Conservation (phyloP, 768 basidiomycete genomes). For the Xerocomus brunneocitrinus region DNA sequence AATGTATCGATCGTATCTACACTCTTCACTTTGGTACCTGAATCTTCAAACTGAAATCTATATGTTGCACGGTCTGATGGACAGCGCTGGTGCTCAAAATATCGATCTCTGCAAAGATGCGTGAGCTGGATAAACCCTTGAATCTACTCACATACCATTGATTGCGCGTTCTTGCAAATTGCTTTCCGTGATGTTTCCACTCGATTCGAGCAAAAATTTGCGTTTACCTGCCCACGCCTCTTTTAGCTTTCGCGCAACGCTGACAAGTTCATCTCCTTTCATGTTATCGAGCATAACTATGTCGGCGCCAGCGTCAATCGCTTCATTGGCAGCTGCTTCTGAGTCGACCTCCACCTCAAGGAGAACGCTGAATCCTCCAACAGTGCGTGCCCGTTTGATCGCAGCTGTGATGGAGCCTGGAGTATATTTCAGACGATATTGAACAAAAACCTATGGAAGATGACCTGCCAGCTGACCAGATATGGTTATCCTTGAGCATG, state of each 20-base stretch:
- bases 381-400: constrained; percentile 76
- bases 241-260: constrained; percentile 65
- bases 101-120: constrained; percentile 70
- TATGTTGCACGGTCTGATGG: constrained; percentile 88
- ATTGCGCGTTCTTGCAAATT: constrained; percentile 80
- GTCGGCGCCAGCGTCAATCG: constrained; percentile 94
- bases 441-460: background rate
- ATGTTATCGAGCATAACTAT: constrained; percentile 96
- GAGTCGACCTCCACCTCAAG: constrained; percentile 92
- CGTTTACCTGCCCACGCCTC: constrained; percentile 75
- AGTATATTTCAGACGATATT: constrained; percentile 4
- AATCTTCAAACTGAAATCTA: constrained; percentile 97
- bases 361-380: constrained; percentile 87
- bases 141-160: constrained; percentile 52
- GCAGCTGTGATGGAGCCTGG: constrained; percentile 88
- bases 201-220: constrained; percentile 89
- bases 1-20: constrained; percentile 7
- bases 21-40: constrained; percentile 51
- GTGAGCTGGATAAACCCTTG: background rate
- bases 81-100: constrained; percentile 89
- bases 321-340: constrained; percentile 90
- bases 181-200: constrained; percentile 88
- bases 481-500: constrained; percentile 99
- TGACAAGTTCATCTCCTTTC: constrained; percentile 65
- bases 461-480: constrained; percentile 85